Evolutionary conservation across 345 rosid species (phyloP).

Genomic region (Xanthoceras sorbifolium): DNA sequence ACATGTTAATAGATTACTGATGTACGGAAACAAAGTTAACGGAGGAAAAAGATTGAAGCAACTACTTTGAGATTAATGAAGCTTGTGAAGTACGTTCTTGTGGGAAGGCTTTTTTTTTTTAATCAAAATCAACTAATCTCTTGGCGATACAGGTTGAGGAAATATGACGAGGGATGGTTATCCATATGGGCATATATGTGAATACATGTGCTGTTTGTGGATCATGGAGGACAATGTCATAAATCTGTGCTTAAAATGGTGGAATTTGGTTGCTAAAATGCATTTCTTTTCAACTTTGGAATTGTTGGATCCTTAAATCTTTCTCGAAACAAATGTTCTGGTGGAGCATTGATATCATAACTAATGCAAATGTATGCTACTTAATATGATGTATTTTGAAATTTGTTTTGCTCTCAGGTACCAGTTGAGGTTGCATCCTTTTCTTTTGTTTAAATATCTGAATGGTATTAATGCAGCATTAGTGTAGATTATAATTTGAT

Average conservation of each 20-base stretch:
- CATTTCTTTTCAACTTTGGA: not conserved
- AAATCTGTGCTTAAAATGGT: not conserved
- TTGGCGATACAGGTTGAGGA: not conserved
- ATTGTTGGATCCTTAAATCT: slow-evolving; percentile 9
- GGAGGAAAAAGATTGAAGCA: slow-evolving; percentile 7
- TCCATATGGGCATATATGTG: not conserved
- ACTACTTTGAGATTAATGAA: not conserved
- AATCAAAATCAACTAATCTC: not conserved
- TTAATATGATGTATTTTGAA: not conserved
- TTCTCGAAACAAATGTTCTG: not conserved
- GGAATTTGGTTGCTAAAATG: not conserved
- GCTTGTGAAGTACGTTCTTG: not conserved
- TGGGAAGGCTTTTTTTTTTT: not conserved
- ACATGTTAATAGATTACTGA: not conserved
- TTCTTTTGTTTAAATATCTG: not conserved
- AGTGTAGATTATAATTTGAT: not conserved
- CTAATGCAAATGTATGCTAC: not conserved
- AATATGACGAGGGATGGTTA: not conserved
- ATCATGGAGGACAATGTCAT: not conserved
- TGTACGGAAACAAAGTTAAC: not conserved
- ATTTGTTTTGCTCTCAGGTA: not conserved
- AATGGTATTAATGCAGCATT: not conserved
- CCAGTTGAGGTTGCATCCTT: not conserved
- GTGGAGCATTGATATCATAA: not conserved
- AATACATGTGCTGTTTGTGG: not conserved